Evolutionary conservation across 805 yeast species (phyloP), one percentile per base, ranked within the genome.

Genomic region (Teunomyces cretensis): DNA sequence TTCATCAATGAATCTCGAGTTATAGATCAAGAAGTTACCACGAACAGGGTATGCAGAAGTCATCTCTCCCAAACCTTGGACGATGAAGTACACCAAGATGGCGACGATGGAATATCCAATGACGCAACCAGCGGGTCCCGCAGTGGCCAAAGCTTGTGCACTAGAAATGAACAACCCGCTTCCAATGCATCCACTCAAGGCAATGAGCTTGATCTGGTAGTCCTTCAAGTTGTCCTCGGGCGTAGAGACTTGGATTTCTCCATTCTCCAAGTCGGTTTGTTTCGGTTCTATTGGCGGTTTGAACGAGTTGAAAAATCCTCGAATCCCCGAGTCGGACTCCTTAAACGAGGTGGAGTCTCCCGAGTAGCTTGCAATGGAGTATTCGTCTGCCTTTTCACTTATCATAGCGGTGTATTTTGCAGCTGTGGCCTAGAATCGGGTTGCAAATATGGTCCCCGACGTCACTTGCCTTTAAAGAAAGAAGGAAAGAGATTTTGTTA

Each of bases 111-210:
- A 13, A 40, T 51, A 51, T 3, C 57, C 55, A 17, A 55, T 47
- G 7, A 55, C 36, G 13, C 51, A 44, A 26, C 58, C 56, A 14
- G 50, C 58, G 1, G 59, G 56, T 4, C 61, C 61, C 2, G 60
- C 53, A 17, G 41, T 38, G 8, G 58, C 41, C 24, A 57, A 24
- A 2, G 58, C 52, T 6, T 47, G 39, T 2, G 55, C 60, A 41
- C 50, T 42, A 35, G 51, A 44, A 13, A 57, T 51, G 43, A 57
- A 57, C 13, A 57, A 46, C 26, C 61, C 61, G 14, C 55, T 51
- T 1, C 61, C 61, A 15, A 57, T 52, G 36, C 57, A 53, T 15
- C 57, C 55, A 28, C 56, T 54, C 28, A 55, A 26, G 28, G 59
- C 59, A 41, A 55, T 55, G 17, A 55, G 36, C 24, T 47, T 47